Base-by-base conservation (phyloP, 352 stramenopile species). In the Pythium myriotylum region DNA sequence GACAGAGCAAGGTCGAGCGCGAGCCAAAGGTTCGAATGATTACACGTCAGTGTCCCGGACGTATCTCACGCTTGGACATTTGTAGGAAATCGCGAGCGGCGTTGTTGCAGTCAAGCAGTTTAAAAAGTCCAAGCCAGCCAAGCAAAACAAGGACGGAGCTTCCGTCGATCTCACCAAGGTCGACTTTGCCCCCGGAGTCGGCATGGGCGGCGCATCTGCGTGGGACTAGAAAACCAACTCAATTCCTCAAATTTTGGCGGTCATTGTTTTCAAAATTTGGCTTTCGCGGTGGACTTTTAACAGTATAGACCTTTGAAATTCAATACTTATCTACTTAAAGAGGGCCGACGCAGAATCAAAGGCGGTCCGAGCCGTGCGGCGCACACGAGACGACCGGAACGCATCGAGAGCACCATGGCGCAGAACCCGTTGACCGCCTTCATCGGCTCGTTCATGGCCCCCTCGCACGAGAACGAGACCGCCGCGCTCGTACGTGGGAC, bases 221-320 rank as follows among this genome's bases (percentile, higher is more conserved):
- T 94, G 85, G 85, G 82, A 94, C 61, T 89, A 83, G 53, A 53
- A 6, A n/a, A n/a, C n/a, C n/a, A n/a, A n/a, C n/a, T n/a, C n/a
- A n/a, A n/a, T n/a, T n/a, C n/a, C n/a, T n/a, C n/a, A n/a, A n/a
- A n/a, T n/a, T n/a, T n/a, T n/a, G n/a, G n/a, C n/a, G n/a, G n/a
- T n/a, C 5, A 29, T 40, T 42, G 19, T 29, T n/a, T 10, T 35
- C 29, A 35, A 35, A 35, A 35, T 35, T 35, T 35, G 29, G n/a
- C 29, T 10, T 35, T 35, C 5, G 20, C 27, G 26, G 19, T 29
- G 8, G n/a, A 6, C 2, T 42, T 47, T 33, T 41, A 6, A 46
- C 29, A 48, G 27, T 65, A 53, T n/a, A n/a, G n/a, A n/a, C n/a
- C 17, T 49, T 46, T 73, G 39, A 26, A 48, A 68, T 23, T 1